These are phyloP conservation scores for Ciborinia camelliae DNA, from an alignment of 2,329 filamentous ascomycete species.

Conservation along the genomic window DNA sequence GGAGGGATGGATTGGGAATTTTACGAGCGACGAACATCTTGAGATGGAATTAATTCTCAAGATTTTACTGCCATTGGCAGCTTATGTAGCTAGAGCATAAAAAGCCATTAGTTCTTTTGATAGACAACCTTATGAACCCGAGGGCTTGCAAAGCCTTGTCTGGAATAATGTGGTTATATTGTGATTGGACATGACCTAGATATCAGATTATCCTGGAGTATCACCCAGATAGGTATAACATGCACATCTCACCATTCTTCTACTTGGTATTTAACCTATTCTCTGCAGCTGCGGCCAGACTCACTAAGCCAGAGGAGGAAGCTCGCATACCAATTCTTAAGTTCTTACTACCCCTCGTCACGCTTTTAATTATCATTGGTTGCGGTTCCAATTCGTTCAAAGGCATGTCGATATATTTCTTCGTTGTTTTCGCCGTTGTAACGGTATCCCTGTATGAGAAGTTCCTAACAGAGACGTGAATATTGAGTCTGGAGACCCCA, in stretches of 20 bases:
- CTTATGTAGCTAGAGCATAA: constrained; percentile 36
- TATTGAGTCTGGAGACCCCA: not conserved
- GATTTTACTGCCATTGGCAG: constrained; percentile 30
- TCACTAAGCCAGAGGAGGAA: constrained; percentile 15
- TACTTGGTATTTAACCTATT: not conserved
- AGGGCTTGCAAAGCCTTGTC: not conserved
- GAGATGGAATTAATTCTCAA: constrained; percentile 30
- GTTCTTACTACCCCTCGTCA: constrained; percentile 8
- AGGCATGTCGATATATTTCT: not conserved
- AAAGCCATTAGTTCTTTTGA: constrained; percentile 33
- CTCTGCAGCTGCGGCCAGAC: not conserved
- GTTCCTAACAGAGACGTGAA: not conserved
- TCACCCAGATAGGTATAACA: not conserved
- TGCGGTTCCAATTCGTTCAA: not conserved
- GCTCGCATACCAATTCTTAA: not conserved
- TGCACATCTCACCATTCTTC: not conserved
- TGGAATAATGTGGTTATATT: not conserved
- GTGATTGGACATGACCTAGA: not conserved
- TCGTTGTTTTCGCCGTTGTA: not conserved
- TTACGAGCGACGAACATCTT: constrained; percentile 34
- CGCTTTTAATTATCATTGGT: not conserved
- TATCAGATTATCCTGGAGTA: not conserved
- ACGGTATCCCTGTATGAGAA: not conserved
- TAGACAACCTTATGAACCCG: constrained; percentile 11
- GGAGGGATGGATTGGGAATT: constrained; percentile 28